These are phyloP conservation scores for Aureobasidium leucospermi DNA, from an alignment of 2,329 filamentous ascomycete genomes.

Conservation along the genomic window DNA sequence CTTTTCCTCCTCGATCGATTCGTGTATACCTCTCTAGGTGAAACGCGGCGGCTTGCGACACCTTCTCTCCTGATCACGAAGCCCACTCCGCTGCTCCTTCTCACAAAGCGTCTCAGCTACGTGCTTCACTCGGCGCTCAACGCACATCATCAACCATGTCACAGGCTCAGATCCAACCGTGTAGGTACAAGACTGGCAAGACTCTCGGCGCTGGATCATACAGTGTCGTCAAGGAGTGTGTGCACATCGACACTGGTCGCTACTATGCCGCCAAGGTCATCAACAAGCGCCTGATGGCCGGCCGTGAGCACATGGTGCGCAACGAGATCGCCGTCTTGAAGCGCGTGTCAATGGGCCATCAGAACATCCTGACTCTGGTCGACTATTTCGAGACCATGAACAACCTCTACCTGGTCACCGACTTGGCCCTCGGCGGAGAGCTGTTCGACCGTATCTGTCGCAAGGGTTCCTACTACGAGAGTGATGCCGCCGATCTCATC, in stretches of 20 bases:
- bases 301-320: constrained; percentile 96
- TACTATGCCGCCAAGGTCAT: constrained; percentile 99
- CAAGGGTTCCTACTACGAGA: constrained; percentile 97
- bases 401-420: constrained; percentile 96
- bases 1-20: too few relatives aligned
- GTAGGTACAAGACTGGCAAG: constrained; percentile 97
- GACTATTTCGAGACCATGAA: constrained; percentile 99
- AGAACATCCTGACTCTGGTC: constrained; percentile 94
- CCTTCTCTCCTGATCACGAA: constrained; percentile 1
- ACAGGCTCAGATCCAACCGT: constrained; percentile 70
- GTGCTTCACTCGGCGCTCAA: neutral
- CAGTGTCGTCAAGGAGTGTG: constrained; percentile 97
- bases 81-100: neutral
- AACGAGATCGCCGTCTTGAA: constrained; percentile 98
- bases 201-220: constrained; percentile 94
- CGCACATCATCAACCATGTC: constrained; percentile 9
- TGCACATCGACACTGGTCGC: constrained; percentile 93
- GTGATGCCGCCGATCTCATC: constrained; percentile 90
- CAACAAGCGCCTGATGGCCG: constrained; percentile 96
- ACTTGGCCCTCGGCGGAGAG: constrained; percentile 91
- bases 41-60: neutral
- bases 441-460: constrained; percentile 98
- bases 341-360: constrained; percentile 97
- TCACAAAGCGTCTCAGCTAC: neutral
- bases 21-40: neutral